These are phyloP conservation scores for Lentinula sp. DNA, from an alignment of 768 basidiomycete genomes.

Conservation along the genomic window DNA sequence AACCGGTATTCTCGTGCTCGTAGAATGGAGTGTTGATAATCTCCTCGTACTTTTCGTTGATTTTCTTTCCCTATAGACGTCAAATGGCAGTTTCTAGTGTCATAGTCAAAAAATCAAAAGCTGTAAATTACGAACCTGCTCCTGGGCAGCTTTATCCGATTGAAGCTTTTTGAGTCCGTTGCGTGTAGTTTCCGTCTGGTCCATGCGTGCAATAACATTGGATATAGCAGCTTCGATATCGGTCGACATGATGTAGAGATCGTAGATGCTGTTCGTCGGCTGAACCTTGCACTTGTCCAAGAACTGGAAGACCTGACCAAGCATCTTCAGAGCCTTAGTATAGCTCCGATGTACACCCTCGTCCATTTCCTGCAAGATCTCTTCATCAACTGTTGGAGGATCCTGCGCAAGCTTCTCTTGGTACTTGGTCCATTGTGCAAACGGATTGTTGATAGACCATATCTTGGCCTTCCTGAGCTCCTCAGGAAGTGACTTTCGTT, in stretches of 20 bases:
- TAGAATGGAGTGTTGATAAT: conserved; percentile 8
- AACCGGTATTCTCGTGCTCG: not conserved
- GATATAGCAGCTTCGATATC: not conserved
- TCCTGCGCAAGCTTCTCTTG: not conserved
- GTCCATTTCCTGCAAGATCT: not conserved
- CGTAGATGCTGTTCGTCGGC: not conserved
- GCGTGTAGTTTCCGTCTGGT: not conserved
- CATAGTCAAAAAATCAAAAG: not conserved
- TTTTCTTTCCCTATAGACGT: not conserved
- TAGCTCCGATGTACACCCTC: not conserved
- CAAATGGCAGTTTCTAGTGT: not conserved
- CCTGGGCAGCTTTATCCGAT: not conserved
- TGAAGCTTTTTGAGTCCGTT: not conserved
- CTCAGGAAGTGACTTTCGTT: not conserved
- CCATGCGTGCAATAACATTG: not conserved
- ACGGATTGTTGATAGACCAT: not conserved
- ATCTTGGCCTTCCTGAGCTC: not conserved
- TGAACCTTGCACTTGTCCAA: not conserved
- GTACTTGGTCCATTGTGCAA: not conserved
- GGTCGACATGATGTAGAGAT: not conserved
- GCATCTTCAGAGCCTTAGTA: not conserved
- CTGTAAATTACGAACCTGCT: not conserved
- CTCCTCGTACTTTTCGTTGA: conserved; percentile 5
- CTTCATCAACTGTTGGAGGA: not conserved
- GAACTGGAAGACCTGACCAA: not conserved